Evolutionary conservation across 2,329 filamentous ascomycete species (phyloP), one percentile per base, ranked within the genome.

Genomic region (Trichoderma sp.): DNA sequence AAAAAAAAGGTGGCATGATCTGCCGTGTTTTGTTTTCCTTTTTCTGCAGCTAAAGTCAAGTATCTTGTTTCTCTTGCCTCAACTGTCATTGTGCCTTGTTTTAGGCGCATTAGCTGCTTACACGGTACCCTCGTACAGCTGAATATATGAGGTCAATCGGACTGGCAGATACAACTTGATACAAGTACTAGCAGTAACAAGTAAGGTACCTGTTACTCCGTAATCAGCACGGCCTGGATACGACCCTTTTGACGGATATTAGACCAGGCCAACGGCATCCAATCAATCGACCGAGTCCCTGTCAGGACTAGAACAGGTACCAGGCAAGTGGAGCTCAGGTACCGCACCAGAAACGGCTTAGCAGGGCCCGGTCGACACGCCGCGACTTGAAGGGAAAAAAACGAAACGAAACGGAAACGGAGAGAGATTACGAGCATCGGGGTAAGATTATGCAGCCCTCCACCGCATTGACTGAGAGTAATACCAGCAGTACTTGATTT

Each of bases 391-490:
- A 30, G 6, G 24, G 43, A 34, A 43, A 30, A 34, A 62, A 62
- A 62, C n/a, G 21, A 43, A 62, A 62, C 32, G 26, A 28, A 28
- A 47, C 24, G 24, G 24, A 32, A 57, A 28, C 32, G 64, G 28
- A 56, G 28, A 57, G 64, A 67, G 26, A 61, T 69, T 69, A 61
- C 66, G 66, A 69, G 66, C 66, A 51, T 62, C 66, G n/a, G n/a
- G 66, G 36, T 61, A 53, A 69, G 30, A 69, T 69, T 53, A 69
- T 69, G 66, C 66, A 26, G 57, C n/a, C 66, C 66, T 60, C 66
- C 66, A 47, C 63, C 47, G 47, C 28, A 66, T 56, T 66, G 47
- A 58, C 32, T 30, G 51, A 9, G 56, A n/a, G 56, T 30, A 58
- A 32, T 24, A 51, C 43, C 21, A 53, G 5, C 47, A 32, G 56